Evolutionary conservation across 2,329 filamentous ascomycete genomes (phyloP), one percentile per base, ranked within the genome.

Genomic region (Cladosporium sp.): DNA sequence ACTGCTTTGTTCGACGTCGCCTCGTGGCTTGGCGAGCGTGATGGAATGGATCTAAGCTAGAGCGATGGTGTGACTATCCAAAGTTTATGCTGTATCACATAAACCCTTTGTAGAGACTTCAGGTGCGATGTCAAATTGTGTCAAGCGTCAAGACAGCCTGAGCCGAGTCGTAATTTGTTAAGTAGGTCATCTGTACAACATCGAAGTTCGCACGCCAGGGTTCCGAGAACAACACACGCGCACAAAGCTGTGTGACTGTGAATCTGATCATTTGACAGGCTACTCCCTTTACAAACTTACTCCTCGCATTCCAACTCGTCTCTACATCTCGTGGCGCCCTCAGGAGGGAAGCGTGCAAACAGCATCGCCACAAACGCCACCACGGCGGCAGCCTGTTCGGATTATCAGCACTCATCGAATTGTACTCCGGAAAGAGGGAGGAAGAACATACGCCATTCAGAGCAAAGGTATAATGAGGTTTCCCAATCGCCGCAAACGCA

Each of bases 381-480:
- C 0, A 84, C 68, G 1, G 80, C 80, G 49, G 84, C 72, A 0
- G 72, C 79, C 45, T 48, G 19, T 36, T 15, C 9, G 11, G n/a
- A 13, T 32, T 4, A n/a, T 43, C 13, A 43, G 41, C 20, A 38
- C n/a, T n/a, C n/a, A 38, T 8, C 8, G n/a, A 38, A n/a, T 39
- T 8, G 7, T 8, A 39, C 8, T 7, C 15, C 9, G 8, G 11
- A 11, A 8, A 20, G 17, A 39, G 32, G 19, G 12, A 13, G 8
- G 7, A 11, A 27, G 15, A 8, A 48, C 45, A 20, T n/a, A 48
- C 45, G 1, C 82, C 84, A 59, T 88, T 88, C 61, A 78, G 82
- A 43, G 80, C 79, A 60, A 89, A 89, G 0, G 84, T 86, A 7
- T 83, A 68, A 50, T 84, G 76, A 0, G 79, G 74, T 58, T 77